A percentile compares a stretch with the other conserved stretches of the same genome.
These are phyloP conservation scores for Solanum okadae DNA, from an alignment of 257 asterid genomes.

Conservation along the genomic window DNA sequence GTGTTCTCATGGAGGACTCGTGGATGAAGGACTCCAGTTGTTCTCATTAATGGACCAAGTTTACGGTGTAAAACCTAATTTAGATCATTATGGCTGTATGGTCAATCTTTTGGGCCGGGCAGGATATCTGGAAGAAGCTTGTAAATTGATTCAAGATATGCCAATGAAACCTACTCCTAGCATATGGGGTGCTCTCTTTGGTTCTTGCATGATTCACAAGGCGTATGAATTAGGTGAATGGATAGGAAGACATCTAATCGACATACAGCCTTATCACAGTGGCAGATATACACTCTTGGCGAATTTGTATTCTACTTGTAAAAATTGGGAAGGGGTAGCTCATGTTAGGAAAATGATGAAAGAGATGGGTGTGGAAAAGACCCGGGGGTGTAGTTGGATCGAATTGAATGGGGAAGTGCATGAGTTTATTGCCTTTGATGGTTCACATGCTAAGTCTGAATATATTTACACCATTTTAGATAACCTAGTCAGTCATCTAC, in stretches of 20 bases:
- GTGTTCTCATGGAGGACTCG: conserved; percentile 43
- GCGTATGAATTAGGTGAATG: conserved; percentile 29
- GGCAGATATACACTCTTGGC: conserved; percentile 40
- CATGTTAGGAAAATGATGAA: conserved; percentile 36
- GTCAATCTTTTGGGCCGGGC: conserved; percentile 53
- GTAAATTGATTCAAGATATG: conserved; percentile 29
- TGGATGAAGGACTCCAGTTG: conserved; percentile 23
- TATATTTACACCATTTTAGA: conserved; percentile 1
- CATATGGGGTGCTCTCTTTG: conserved; percentile 43
- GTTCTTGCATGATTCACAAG: conserved; percentile 40
- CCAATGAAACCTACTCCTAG: conserved; percentile 28
- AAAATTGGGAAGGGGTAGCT: conserved; percentile 30
- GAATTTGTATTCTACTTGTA: conserved; percentile 21
- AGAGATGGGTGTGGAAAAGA: conserved; percentile 25
- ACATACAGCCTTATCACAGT: conserved; percentile 25
- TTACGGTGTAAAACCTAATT: conserved; percentile 26
- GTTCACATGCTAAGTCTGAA: conserved; percentile 1
- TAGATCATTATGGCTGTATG: conserved; percentile 53
- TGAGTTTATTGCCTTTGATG: conserved; percentile 29
- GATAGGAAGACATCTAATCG: conserved; percentile 29
- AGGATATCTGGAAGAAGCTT: conserved; percentile 37
- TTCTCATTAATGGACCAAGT: conserved; percentile 25
- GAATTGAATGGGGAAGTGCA: conserved; percentile 29
- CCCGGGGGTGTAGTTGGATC: conserved; percentile 51
- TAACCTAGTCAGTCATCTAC: neutral